Evolutionary conservation across 2,329 filamentous ascomycete genomes (phyloP).

Genomic region (Exserohilum turcica): DNA sequence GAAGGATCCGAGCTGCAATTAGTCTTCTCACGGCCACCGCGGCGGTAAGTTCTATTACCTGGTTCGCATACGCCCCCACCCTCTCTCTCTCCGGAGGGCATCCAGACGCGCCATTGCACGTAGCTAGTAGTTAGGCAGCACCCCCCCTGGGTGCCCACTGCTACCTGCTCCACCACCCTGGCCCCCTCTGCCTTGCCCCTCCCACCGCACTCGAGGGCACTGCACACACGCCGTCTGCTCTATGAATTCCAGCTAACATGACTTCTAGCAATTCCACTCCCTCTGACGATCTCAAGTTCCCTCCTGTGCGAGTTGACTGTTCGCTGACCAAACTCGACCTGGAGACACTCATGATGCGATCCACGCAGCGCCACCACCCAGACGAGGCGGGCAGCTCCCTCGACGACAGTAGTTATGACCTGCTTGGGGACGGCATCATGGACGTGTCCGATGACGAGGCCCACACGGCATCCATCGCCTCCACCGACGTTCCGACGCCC

Average conservation of each 20-base stretch:
- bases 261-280: constrained; percentile 30
- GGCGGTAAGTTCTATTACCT: constrained; percentile 11
- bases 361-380: constrained; percentile 28
- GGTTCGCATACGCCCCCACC: constrained; percentile 5
- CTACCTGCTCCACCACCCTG: constrained; percentile 21
- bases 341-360: constrained; percentile 45
- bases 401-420: constrained; percentile 46
- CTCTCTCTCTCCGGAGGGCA: constrained; percentile 9
- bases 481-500: constrained; percentile 40
- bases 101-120: constrained; percentile 26
- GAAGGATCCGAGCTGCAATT: background rate
- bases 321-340: constrained; percentile 42
- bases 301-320: constrained; percentile 38
- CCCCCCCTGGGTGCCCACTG: constrained; percentile 19
- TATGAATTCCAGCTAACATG: constrained; percentile 39
- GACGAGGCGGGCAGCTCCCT: constrained; percentile 39
- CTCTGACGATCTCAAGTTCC: constrained; percentile 39
- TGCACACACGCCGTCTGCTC: constrained; percentile 7
- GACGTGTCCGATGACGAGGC: constrained; percentile 46
- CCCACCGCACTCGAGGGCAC: constrained; percentile 11
- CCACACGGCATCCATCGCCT: constrained; percentile 46
- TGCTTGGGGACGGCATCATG: constrained; percentile 37
- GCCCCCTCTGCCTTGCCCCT: constrained; percentile 9
- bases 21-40: background rate
- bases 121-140: constrained; percentile 34